Evolutionary conservation across 371 early-diverging fungal species (phyloP).

Genomic region (Mucor ambiguus): DNA sequence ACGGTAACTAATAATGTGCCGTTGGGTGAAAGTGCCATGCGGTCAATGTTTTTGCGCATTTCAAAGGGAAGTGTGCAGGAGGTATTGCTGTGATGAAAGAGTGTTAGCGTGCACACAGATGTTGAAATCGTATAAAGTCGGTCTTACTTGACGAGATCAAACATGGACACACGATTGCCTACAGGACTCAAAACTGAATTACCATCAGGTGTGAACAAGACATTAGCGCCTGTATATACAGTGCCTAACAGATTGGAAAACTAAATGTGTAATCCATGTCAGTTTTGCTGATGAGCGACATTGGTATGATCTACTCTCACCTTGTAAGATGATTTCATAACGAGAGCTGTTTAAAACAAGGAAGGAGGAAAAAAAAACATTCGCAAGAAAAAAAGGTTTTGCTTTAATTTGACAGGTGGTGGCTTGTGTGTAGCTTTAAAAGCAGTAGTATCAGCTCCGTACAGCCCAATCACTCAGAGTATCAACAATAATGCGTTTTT

Average conservation of each 20-base stretch:
- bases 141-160: conserved; percentile 91
- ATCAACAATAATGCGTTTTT: not conserved
- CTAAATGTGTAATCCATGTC: conserved; percentile 33
- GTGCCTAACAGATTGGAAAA: conserved; percentile 95
- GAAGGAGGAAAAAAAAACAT: not conserved
- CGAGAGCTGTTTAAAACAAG: not conserved
- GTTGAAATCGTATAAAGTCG: not conserved
- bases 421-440: conserved; percentile 15
- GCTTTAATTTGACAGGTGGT: conserved; percentile 27
- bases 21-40: conserved; percentile 90
- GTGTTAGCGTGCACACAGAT: not conserved
- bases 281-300: not conserved
- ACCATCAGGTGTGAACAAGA: conserved; percentile 95
- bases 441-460: not conserved
- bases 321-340: conserved; percentile 34
- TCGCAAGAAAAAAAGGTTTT: conserved; percentile 5
- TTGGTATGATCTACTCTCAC: conserved; percentile 6
- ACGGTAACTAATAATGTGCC: conserved; percentile 85
- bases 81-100: conserved; percentile 67
- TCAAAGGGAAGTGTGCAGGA: conserved; percentile 93
- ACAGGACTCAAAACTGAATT: conserved; percentile 94
- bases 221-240: conserved; percentile 93
- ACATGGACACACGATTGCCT: conserved; percentile 94
- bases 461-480: not conserved
- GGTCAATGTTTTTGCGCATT: conserved; percentile 85